Conservation (phyloP, 2,329 filamentous ascomycete species). For the Apiospora saccharicola region DNA sequence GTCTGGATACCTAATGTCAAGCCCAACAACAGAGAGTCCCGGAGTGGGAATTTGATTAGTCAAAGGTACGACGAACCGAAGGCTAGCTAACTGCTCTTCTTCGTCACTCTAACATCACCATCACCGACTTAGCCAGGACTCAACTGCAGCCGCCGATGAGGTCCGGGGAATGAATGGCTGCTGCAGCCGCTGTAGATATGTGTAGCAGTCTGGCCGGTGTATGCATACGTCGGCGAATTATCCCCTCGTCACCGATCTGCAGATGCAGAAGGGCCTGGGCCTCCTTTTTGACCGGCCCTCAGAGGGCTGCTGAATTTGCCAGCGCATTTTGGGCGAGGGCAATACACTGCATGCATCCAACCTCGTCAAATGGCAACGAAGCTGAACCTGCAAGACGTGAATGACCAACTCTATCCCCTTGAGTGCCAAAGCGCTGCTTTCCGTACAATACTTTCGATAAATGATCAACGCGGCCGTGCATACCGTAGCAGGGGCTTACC, state of each 20-base stretch:
- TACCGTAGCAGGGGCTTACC: no score
- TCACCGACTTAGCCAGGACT: neutral
- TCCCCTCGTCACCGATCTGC: neutral
- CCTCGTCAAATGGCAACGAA: neutral
- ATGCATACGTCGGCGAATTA: conserved; percentile 8
- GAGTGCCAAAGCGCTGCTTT: no score
- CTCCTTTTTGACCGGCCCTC: neutral
- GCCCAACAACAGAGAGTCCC: neutral
- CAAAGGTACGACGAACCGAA: neutral
- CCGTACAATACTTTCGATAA: no score
- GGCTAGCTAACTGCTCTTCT: neutral
- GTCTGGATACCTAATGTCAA: neutral
- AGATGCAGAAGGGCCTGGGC: neutral
- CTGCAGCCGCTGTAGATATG: neutral
- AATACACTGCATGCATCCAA: neutral
- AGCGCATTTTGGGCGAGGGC: neutral
- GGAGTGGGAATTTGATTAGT: neutral
- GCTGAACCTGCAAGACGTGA: neutral
- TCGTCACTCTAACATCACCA: conserved; percentile 10
- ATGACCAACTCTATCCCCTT: neutral
- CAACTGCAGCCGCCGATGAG: neutral
- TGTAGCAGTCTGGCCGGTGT: neutral
- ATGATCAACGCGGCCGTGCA: no score
- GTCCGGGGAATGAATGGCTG: neutral
- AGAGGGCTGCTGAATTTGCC: neutral